Base-by-base conservation (phyloP, 441 rosid species). In the Populus tomentosa region DNA sequence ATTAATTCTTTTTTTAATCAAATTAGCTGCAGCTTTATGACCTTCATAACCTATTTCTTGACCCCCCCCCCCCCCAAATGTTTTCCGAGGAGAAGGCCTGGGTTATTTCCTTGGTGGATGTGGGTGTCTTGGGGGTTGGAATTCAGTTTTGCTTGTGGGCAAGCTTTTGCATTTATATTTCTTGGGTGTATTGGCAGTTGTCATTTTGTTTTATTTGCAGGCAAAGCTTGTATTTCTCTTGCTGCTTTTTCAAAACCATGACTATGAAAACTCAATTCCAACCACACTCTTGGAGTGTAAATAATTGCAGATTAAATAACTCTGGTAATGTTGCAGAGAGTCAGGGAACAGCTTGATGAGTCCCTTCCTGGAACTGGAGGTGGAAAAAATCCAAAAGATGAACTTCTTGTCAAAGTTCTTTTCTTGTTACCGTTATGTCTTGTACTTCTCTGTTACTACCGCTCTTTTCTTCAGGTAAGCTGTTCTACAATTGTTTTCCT, bases 281-380 rank as follows among this genome's bases (percentile, higher is more conserved):
- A 4, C 20, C 56, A 46, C 56, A 46, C 56, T 46, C 56, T 61
- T 61, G 26, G 18, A 53, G 21, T 32, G 35, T 23, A 62, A 62
- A 21, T 62, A 62, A 62, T 62, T 24, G 11, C 30, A 62, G 66
- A n/a, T 62, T 24, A 21, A 13, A 23, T 46, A 46, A 46, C 56
- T 66, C 77, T 73, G 73, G 69, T 81, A 18, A 71, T 84, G 73
- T 32, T 82, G 85, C 88, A 95, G 99, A 86, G 83, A 79, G 86
- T 86, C 74, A 88, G 99, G 85, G 89, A 80, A 71, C 80, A 80
- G 73, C 98, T 95, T 75, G 87, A 83, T 68, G 97, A 89, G 79
- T 80, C 94, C 82, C 98, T 92, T 86, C 97, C 99, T 80, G 99
- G 98, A 85, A 95, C 97, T 74, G 89, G 87, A 81, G 94, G 94